Evolutionary conservation across 2,329 filamentous ascomycete genomes (phyloP).

Genomic region (Pseudogymnoascus sp.): DNA sequence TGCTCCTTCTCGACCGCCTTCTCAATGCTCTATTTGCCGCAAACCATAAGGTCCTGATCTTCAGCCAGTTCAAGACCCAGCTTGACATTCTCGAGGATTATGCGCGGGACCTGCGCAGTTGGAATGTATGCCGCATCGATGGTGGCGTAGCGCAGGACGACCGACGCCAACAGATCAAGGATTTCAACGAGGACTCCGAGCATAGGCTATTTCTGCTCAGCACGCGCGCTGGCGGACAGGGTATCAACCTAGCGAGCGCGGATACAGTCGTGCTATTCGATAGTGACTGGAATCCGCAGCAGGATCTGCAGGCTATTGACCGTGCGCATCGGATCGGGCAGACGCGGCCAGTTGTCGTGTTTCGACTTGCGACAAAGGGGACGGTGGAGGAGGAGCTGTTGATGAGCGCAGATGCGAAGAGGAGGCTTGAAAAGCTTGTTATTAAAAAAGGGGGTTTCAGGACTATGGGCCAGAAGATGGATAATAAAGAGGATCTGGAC

Average conservation of each 20-base stretch:
- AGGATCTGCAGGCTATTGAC: slow-evolving; percentile 93
- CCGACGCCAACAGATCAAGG: slow-evolving; percentile 60
- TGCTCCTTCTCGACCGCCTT: slow-evolving; percentile 84
- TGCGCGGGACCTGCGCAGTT: slow-evolving; percentile 64
- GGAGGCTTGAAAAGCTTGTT: slow-evolving; percentile 84
- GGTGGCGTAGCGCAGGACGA: slow-evolving; percentile 71
- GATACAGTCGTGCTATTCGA: slow-evolving; percentile 93
- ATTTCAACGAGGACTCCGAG: slow-evolving; percentile 58
- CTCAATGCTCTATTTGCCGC: slow-evolving; percentile 64
- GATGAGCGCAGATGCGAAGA: slow-evolving; percentile 82
- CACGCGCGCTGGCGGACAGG: slow-evolving; percentile 86
- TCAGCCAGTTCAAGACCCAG: slow-evolving; percentile 93
- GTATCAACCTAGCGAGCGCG: slow-evolving; percentile 85
- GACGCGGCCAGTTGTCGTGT: slow-evolving; percentile 83
- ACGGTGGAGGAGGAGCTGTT: slow-evolving; percentile 87
- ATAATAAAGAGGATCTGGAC: slow-evolving; percentile 39
- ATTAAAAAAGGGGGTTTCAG: slow-evolving; percentile 88
- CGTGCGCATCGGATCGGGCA: slow-evolving; percentile 93
- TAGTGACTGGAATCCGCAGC: slow-evolving; percentile 88
- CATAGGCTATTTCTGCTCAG: slow-evolving; percentile 77
- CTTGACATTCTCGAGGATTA: slow-evolving; percentile 88
- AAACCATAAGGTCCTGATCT: slow-evolving; percentile 87
- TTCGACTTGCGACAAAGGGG: slow-evolving; percentile 83
- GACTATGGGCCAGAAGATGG: slow-evolving; percentile 55
- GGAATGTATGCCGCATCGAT: slow-evolving; percentile 84